Conservation (phyloP, 2,329 filamentous ascomycete genomes). For the Aureobasidium sp. region DNA sequence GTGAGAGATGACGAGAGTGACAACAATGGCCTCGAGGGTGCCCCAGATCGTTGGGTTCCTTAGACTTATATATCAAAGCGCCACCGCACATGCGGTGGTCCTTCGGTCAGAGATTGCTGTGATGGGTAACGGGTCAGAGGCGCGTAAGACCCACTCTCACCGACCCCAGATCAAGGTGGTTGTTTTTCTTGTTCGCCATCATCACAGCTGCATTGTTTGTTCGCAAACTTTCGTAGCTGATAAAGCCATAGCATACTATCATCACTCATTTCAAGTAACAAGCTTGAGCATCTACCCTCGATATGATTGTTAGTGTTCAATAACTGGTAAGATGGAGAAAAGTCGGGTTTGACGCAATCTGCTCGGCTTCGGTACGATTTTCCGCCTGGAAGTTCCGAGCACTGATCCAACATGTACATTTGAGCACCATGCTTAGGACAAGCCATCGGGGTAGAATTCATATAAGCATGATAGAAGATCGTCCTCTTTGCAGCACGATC, state of each 20-base stretch:
- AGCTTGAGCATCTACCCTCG: neutral
- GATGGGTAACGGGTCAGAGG: conserved; percentile 1
- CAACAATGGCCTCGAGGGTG: neutral
- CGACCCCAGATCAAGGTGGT: conserved; percentile 11
- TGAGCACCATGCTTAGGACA: neutral
- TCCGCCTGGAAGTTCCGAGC: conserved; percentile 3
- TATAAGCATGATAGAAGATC: neutral
- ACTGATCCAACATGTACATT: neutral
- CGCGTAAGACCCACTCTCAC: conserved; percentile 10
- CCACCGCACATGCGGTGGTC: conserved; percentile 4
- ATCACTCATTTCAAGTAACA: neutral
- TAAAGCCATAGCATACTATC: neutral
- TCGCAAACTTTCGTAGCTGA: neutral
- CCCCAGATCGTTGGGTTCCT: neutral
- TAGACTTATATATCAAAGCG: neutral
- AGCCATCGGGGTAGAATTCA: neutral
- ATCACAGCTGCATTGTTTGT: neutral
- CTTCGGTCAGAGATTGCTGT: conserved; percentile 10
- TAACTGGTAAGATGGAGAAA: neutral
- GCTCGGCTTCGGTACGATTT: conserved; percentile 1
- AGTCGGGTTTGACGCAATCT: conserved; percentile 8
- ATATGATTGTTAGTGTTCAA: neutral
- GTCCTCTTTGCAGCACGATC: neutral
- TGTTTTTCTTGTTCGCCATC: neutral
- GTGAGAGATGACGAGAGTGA: neutral